Evolutionary conservation across 257 asterid species (phyloP), one percentile per base, ranked within the genome.

Genomic region (Lavandula angustifolia): DNA sequence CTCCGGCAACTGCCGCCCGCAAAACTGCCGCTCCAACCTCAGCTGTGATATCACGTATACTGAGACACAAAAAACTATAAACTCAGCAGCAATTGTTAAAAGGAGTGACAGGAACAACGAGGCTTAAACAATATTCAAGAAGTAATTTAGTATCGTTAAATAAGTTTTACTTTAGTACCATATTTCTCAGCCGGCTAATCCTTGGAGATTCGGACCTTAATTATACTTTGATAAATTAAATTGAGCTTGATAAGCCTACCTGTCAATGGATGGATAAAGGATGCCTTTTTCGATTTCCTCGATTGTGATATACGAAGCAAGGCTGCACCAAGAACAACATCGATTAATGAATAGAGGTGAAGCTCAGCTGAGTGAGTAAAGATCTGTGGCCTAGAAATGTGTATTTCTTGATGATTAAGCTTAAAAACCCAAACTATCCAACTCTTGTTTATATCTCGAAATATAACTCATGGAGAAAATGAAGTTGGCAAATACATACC

Each of bases 1-100:
- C 92, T 59, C 78, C 88, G 51, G 85, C 83, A 38, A 89, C 79
- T 72, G 98, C 98, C 51, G 92, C 81, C 66, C 81, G 82, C 63
- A 90, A 43, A 67, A 94, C 97, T 32, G 96, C 96, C 43, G 96
- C 99, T 69, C 95, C 97, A 33, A 94, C 99, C 79, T 87, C 92
- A 35, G 94, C 96, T 34, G 99, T 94, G 58, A 94, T 90, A 57
- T 85, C 92, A 55, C 99, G 81, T 72, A 94, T 94, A 49, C 99
- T 94, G 92, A 22, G 27, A 17, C 72, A 64, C 66, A 62, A 14
- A 48, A 62, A 70, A 67, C n/a, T 44, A 54, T 9, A 43, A 18
- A 44, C 43, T 73, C 75, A 67, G 74, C n/a, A 29, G 5, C 71
- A 54, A 4, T 10, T 27, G 38, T 17, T 18, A 17, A 38, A 37